phyloP scores from a whole-genome alignment of 164 flowering plant genomes.

The Nymphaea colorata region DNA sequence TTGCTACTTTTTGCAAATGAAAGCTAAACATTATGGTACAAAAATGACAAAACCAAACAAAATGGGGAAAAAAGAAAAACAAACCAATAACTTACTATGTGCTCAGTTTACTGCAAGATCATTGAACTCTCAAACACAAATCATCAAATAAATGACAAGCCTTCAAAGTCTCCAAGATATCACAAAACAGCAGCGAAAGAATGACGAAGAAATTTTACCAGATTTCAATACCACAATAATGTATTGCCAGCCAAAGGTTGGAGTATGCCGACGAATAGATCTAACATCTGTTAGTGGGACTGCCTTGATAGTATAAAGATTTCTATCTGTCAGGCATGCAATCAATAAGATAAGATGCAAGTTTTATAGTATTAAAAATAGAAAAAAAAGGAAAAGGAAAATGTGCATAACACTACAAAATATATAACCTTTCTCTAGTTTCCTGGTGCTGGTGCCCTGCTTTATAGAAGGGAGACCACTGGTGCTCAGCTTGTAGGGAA shows the following conservation, averaged over 20 bases:
- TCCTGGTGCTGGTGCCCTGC: constrained; percentile 44
- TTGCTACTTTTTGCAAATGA: too few relatives aligned
- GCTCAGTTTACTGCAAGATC: too few relatives aligned
- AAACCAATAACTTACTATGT: too few relatives aligned
- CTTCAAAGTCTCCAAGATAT: too few relatives aligned
- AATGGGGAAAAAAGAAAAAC: too few relatives aligned
- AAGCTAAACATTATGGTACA: too few relatives aligned
- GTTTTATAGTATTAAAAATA: too few relatives aligned
- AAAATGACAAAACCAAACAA: too few relatives aligned
- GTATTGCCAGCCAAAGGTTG: constrained; percentile 93
- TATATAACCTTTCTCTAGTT: constrained; percentile 70
- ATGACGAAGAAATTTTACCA: constrained; percentile 26
- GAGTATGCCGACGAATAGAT: constrained; percentile 86
- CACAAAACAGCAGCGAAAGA: too few relatives aligned
- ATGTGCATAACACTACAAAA: not conserved
- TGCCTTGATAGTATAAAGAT: constrained; percentile 76
- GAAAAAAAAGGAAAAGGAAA: not conserved
- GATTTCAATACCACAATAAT: constrained; percentile 78
- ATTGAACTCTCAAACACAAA: too few relatives aligned
- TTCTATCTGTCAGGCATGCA: constrained; percentile 45
- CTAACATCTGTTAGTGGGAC: constrained; percentile 73
- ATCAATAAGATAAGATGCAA: too few relatives aligned
- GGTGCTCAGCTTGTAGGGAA: constrained; percentile 55
- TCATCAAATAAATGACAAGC: too few relatives aligned
- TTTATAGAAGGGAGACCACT: constrained; percentile 14